A percentile compares a stretch with the other conserved stretches of the same genome.
phyloP scores from a whole-genome alignment of 371 early-diverging fungal species.

The Dentiscutata heterogama region DNA sequence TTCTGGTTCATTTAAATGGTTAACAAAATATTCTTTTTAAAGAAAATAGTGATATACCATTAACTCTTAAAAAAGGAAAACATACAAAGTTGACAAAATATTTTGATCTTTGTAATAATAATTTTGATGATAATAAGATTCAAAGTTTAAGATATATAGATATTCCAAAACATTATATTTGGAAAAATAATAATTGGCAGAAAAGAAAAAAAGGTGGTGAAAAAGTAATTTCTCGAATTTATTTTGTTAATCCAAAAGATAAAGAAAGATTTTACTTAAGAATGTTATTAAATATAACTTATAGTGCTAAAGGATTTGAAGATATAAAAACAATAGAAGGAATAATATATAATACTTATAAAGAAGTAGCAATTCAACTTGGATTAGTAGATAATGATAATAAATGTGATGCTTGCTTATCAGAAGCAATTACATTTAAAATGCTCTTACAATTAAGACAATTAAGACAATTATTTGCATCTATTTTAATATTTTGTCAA shows the following conservation, averaged over 20 bases:
- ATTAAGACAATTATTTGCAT: constrained; percentile 12
- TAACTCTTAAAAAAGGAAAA: not conserved
- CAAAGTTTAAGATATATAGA: constrained; percentile 39
- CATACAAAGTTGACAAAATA: constrained; percentile 48
- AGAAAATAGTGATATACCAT: not conserved
- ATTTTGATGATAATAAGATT: not conserved
- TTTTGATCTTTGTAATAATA: constrained; percentile 35
- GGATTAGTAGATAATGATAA: constrained; percentile 39
- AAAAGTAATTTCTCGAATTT: constrained; percentile 44
- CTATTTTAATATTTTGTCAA: constrained; percentile 7
- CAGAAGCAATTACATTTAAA: not conserved
- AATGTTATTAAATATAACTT: constrained; percentile 34
- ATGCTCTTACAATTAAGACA: not conserved
- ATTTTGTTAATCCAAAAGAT: constrained; percentile 42
- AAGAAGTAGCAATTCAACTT: constrained; percentile 1
- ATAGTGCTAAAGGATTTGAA: constrained; percentile 32
- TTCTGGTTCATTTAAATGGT: constrained; percentile 48
- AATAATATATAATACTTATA: not conserved
- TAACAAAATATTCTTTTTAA: constrained; percentile 45
- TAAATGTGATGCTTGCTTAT: constrained; percentile 20
- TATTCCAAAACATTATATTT: constrained; percentile 44
- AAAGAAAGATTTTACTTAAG: constrained; percentile 36
- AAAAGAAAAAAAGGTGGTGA: not conserved
- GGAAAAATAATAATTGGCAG: constrained; percentile 34
- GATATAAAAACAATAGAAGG: constrained; percentile 10